Conservation (phyloP, 257 asterid genomes). For the Jacaranda mimosifolia region DNA sequence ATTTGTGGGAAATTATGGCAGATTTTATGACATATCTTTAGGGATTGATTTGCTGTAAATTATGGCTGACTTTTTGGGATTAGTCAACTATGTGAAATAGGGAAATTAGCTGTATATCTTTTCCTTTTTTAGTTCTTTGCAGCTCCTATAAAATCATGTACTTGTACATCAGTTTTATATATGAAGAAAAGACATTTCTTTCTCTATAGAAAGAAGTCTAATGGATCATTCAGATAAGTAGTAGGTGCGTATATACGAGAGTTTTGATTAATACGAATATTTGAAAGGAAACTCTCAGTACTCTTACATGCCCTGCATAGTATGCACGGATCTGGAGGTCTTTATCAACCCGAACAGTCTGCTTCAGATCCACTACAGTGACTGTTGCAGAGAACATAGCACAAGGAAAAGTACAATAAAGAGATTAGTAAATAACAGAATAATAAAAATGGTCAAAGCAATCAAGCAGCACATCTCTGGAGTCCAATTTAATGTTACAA, state of each 20-base stretch:
- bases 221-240: conserved; percentile 5
- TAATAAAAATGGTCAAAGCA: conserved; percentile 2
- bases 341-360: conserved; percentile 79
- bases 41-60: too few species aligned
- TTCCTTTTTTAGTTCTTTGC: too few species aligned
- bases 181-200: too few species aligned
- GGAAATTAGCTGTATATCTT: too few species aligned
- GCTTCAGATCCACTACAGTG: conserved; percentile 90
- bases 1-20: too few species aligned
- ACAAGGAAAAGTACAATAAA: background rate
- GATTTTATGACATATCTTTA: too few species aligned
- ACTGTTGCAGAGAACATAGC: conserved; percentile 48
- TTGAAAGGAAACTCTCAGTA: conserved; percentile 29
- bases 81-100: too few species aligned
- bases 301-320: conserved; percentile 94
- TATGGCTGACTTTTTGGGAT: too few species aligned
- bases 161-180: too few species aligned
- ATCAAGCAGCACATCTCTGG: conserved; percentile 20
- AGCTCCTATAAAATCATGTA: too few species aligned
- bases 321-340: conserved; percentile 93
- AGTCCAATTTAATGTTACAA: conserved; percentile 3
- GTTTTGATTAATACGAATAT: background rate
- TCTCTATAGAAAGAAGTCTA: too few species aligned
- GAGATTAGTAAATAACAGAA: conserved; percentile 21
- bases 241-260: background rate